Conservation (phyloP, 257 asterid species). For the Scutellaria barbata region DNA sequence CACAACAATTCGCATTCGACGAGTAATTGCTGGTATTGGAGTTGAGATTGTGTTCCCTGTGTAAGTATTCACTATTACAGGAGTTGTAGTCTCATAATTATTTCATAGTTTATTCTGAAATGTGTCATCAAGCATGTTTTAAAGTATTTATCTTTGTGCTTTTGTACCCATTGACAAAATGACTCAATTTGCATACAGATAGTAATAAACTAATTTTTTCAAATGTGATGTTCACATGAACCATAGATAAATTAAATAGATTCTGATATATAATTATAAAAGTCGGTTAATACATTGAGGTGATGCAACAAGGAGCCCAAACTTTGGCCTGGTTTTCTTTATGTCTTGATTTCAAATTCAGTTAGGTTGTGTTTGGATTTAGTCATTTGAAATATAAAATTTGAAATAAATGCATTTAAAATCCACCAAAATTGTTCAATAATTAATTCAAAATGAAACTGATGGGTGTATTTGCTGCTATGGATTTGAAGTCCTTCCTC, state of each 20-base stretch:
- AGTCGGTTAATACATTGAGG: not conserved
- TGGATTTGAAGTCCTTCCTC: too few relatives aligned
- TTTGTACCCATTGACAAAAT: slow-evolving; percentile 1
- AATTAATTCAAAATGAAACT: too few relatives aligned
- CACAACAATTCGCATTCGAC: slow-evolving; percentile 87
- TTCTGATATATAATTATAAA: not conserved
- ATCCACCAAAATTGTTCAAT: too few relatives aligned
- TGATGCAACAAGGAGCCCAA: slow-evolving; percentile 13
- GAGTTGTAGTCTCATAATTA: not conserved
- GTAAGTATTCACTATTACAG: slow-evolving; percentile 54
- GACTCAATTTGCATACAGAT: slow-evolving; percentile 14
- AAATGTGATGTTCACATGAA: not conserved
- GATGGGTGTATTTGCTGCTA: too few relatives aligned
- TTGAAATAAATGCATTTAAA: too few relatives aligned
- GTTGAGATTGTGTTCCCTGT: slow-evolving; percentile 95
- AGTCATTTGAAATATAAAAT: not conserved
- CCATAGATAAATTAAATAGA: not conserved
- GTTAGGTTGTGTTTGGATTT: not conserved
- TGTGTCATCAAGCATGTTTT: slow-evolving; percentile 17
- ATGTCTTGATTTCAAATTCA: not conserved
- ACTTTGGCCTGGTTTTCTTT: slow-evolving; percentile 10
- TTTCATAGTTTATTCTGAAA: slow-evolving; percentile 25
- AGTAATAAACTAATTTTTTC: slow-evolving; percentile 7
- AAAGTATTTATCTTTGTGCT: slow-evolving; percentile 5
- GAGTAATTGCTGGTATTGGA: slow-evolving; percentile 91